Base-by-base conservation (phyloP, 2,329 filamentous ascomycete species). In the Cyphellophora europaea region DNA sequence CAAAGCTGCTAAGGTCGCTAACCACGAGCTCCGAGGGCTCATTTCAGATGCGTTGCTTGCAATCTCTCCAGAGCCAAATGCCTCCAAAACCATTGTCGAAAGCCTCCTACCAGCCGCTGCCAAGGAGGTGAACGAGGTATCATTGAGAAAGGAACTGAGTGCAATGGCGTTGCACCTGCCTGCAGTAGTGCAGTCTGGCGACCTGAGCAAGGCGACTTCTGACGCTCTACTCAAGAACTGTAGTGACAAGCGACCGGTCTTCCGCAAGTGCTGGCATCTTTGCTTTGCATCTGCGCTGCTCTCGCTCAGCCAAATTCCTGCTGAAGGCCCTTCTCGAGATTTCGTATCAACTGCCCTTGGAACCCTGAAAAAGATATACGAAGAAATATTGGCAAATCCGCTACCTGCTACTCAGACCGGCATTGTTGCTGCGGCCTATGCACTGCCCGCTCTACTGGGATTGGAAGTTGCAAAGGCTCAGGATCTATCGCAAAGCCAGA, bases 61-160 rank as follows among this genome's bases (percentile, higher is more conserved):
- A 5, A 59, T 89, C 18, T 69, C 75, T 1, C 63, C 74, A 28
- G 81, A 77, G 2, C 57, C 66, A 8, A 58, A 69, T 2, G 68
- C 82, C 25, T 80, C 83, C 1, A 67, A 71, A 38, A 82, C 82
- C 46, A 69, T 89, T 18, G 71, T 77, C 2, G 63, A 69, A 32
- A 75, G 74, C 5, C 68, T 96, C 39, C 74, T 80, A 5, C 60
- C 75, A 12, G 66, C 86, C 11, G 78, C 82, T 12, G 62, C 72
- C 5, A 94, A 95, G 53, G 91, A 98, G 60, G 79, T 87, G 5
- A 96, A 93, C 49, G 91, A 98, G 57, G 64, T 71, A 21, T 88
- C 88, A 27, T 65, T 94, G 16, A 70, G 74, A 27, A 78, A 83
- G 6, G 86, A 94, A 56, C 77, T 87, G 5, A 69, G 70, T 19